These are phyloP conservation scores for Corynespora cassiicola DNA, from an alignment of 2,329 filamentous ascomycete species.

Conservation along the genomic window DNA sequence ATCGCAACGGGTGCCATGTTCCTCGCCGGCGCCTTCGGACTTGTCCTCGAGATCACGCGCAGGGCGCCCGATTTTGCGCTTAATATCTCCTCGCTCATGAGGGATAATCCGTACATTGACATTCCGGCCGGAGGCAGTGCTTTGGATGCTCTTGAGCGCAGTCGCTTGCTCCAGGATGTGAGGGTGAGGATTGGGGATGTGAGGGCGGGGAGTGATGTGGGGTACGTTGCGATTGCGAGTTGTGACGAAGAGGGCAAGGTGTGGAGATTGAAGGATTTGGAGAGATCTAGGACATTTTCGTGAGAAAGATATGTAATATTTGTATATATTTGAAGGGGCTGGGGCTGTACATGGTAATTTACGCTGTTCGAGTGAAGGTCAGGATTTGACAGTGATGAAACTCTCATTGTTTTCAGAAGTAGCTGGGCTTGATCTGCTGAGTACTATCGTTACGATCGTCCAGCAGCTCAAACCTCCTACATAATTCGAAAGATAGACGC, in stretches of 20 bases:
- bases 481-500: too few relatives aligned
- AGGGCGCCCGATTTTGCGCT: conserved; percentile 14
- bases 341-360: too few relatives aligned
- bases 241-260: conserved; percentile 10
- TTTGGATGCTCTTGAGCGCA: conserved; percentile 22
- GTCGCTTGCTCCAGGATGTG: conserved; percentile 20
- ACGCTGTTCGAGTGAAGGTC: too few relatives aligned
- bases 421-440: too few relatives aligned
- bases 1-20: conserved; percentile 16
- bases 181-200: conserved; percentile 27
- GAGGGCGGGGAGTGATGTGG: conserved; percentile 11
- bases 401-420: too few relatives aligned
- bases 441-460: too few relatives aligned
- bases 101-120: conserved; percentile 26
- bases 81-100: conserved; percentile 22
- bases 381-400: too few relatives aligned
- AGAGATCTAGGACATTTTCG: conserved; percentile 9
- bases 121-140: conserved; percentile 22
- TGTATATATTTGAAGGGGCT: too few relatives aligned
- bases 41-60: conserved; percentile 8
- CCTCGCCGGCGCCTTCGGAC: conserved; percentile 9
- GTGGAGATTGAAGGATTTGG: conserved; percentile 7
- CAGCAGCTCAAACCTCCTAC: too few relatives aligned
- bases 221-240: conserved; percentile 20
- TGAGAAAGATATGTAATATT: conserved; percentile 1